Conservation (phyloP, 805 yeast species). For the Brettanomyces bruxellensis region DNA sequence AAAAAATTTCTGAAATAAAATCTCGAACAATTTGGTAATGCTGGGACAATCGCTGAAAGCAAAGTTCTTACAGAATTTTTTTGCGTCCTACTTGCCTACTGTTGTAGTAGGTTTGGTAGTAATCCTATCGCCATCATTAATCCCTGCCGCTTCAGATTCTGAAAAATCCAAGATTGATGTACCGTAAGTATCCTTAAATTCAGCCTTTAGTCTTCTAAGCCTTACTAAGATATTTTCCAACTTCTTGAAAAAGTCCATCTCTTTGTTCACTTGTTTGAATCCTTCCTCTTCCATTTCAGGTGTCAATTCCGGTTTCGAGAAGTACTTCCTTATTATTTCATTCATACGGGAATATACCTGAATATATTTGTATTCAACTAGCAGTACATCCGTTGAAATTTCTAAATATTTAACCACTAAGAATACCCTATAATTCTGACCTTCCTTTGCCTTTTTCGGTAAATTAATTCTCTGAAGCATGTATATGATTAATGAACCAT, state of each 20-base stretch:
- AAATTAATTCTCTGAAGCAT: slow-evolving; percentile 2
- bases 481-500: background rate
- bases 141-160: no score
- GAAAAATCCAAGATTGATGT: slow-evolving; percentile 5
- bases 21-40: no score
- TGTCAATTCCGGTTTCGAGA: slow-evolving; percentile 15
- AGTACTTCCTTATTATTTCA: slow-evolving; percentile 17
- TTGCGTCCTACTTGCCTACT: no score
- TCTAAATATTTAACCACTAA: slow-evolving; percentile 19
- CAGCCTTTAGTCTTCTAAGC: slow-evolving; percentile 9
- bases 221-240: slow-evolving; percentile 13
- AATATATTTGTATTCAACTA: slow-evolving; percentile 20
- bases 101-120: no score
- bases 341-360: slow-evolving; percentile 18
- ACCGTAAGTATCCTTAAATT: slow-evolving; percentile 10
- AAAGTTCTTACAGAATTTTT: no score
- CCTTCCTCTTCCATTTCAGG: slow-evolving; percentile 19
- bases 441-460: slow-evolving; percentile 1
- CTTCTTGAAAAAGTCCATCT: slow-evolving; percentile 16
- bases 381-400: slow-evolving; percentile 16
- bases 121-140: no score
- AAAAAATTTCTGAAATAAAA: no score
- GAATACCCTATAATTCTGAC: slow-evolving; percentile 5
- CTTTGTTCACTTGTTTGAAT: slow-evolving; percentile 13
- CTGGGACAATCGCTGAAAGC: no score